These are phyloP conservation scores for Paraurostyla sp. DNA, from an alignment of 73 alveolate species.

Conservation along the genomic window DNA sequence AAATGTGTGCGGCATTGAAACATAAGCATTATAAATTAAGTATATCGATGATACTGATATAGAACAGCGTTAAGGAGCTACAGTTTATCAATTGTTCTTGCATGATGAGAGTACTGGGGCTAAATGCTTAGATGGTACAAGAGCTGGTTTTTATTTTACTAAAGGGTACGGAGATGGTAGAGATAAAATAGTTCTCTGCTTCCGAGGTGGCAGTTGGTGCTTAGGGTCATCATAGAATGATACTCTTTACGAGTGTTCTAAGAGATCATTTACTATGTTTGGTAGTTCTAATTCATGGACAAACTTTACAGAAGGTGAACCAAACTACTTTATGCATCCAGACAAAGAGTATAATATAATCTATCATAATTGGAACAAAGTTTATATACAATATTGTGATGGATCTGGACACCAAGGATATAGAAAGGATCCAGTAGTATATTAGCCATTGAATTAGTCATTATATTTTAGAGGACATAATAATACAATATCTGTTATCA, in stretches of 20 bases:
- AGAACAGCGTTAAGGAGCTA: too few relatives aligned
- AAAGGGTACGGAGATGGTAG: conserved; percentile 18
- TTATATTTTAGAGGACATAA: conserved; percentile 6
- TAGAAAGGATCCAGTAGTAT: neutral
- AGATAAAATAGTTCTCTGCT: neutral
- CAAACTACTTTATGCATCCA: neutral
- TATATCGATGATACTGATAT: too few relatives aligned
- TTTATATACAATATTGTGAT: conserved; percentile 28
- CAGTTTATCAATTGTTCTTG: too few relatives aligned
- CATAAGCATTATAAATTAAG: too few relatives aligned
- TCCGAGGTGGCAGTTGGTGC: conserved; percentile 35
- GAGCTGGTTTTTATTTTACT: neutral
- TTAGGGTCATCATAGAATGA: neutral
- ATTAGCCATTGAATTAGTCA: neutral
- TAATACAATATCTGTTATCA: neutral
- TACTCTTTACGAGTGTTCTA: neutral
- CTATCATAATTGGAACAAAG: conserved; percentile 23
- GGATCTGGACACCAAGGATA: conserved; percentile 47
- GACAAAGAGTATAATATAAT: neutral
- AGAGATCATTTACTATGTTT: neutral
- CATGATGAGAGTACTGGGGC: neutral
- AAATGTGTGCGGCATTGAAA: too few relatives aligned
- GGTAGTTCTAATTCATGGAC: conserved; percentile 2
- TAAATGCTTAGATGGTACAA: neutral
- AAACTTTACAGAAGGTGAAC: neutral